Evolutionary conservation across 2,329 filamentous ascomycete species (phyloP), one percentile per base, ranked within the genome.

Genomic region (Hymenoscyphus repandus): DNA sequence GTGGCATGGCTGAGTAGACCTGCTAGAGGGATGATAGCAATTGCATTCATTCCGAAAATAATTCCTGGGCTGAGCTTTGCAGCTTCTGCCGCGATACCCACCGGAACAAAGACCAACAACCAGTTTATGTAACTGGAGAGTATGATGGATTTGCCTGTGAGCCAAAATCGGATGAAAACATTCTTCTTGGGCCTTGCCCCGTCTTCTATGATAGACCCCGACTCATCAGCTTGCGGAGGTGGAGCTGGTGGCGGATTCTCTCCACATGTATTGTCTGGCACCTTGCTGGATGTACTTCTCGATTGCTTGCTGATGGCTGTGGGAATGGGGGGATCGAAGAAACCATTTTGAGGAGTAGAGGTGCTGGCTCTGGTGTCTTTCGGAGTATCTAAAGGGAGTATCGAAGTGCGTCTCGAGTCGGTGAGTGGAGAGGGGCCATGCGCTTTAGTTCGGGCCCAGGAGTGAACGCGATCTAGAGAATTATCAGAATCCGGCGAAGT

Each of bases 51-150:
- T 51, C 78, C 83, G 65, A 90, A 90, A 54, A 87, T 72, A 51
- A 87, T 70, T 39, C 77, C 83, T 17, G 83, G 78, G 48, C 75
- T 74, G 54, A 73, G 72, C 9, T 69, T 64, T 27, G 81, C 66
- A 49, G 77, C 72, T 50, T 85, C 74, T 50, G 83, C 75, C 52
- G 76, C 76, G 62, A 93, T 91, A 60, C 88, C 88, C 47, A 88
- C 75, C 6, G 88, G 88, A 30, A 92, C 88, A 64, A 90, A 90
- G 49, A 91, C 70, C 56, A 92, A 73, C 58, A 92, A 73, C 49
- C 89, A 62, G 66, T 93, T 92, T 72, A 92, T 73, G 79, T 85
- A 90, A 72, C 83, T 90, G 65, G 88, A 81, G 39, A 83, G 77
- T 55, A 91, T 62, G 62, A 82, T 81, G 65, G 72, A 76, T 75